phyloP scores from a whole-genome alignment of 805 yeast species.

The Debaryomyces hansenii region DNA sequence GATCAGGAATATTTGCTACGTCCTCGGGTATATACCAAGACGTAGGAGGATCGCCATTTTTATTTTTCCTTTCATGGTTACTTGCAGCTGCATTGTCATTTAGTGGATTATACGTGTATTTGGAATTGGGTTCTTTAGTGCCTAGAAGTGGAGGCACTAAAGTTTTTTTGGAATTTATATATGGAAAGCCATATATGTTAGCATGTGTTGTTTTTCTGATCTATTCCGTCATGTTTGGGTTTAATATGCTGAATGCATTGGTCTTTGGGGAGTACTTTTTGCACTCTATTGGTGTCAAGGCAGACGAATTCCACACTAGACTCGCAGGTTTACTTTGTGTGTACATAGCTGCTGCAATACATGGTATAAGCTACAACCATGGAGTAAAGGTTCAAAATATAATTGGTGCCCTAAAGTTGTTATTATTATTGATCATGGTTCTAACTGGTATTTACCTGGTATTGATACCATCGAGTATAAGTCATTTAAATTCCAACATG shows the following conservation, averaged over 20 bases:
- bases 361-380: constrained; percentile 57
- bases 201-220: constrained; percentile 51
- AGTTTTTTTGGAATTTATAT: constrained; percentile 67
- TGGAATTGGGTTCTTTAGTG: constrained; percentile 69
- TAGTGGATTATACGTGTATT: constrained; percentile 63
- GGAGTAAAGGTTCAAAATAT: constrained; percentile 64
- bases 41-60: constrained; percentile 63
- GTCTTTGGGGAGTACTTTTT: constrained; percentile 63
- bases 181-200: constrained; percentile 57
- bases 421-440: constrained; percentile 53
- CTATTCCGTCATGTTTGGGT: constrained; percentile 54
- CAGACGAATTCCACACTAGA: constrained; percentile 34
- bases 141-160: constrained; percentile 79
- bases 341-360: constrained; percentile 39
- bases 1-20: constrained; percentile 77
- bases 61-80: constrained; percentile 64
- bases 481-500: constrained; percentile 46
- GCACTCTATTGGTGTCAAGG: constrained; percentile 43
- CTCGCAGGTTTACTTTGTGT: constrained; percentile 30
- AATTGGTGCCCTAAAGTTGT: constrained; percentile 61
- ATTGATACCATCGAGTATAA: constrained; percentile 44
- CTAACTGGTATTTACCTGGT: constrained; percentile 59
- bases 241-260: constrained; percentile 53
- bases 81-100: constrained; percentile 62
- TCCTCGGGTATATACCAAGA: constrained; percentile 66